Conservation (phyloP, 148 eudicot genomes). For the Tetragonia tetragonoides region DNA sequence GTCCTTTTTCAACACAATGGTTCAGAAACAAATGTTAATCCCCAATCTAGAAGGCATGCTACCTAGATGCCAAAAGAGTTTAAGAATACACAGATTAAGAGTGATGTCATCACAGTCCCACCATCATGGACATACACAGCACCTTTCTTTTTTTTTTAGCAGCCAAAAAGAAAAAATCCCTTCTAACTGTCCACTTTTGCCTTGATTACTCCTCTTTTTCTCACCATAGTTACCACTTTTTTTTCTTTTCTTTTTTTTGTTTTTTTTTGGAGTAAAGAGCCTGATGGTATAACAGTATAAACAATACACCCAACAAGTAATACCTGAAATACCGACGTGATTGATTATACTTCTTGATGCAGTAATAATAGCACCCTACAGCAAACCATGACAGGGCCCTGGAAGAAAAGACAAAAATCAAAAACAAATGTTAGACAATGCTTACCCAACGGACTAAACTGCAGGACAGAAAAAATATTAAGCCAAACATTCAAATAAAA, state of each 20-base stretch:
- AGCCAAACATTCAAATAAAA: neutral
- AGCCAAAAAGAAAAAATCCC: neutral
- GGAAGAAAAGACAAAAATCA: slow-evolving; percentile 15
- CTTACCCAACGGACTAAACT: neutral
- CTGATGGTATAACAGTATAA: neutral
- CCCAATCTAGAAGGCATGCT: neutral
- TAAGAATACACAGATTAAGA: too few relatives aligned
- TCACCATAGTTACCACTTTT: neutral
- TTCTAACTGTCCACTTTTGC: neutral
- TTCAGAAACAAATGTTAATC: neutral
- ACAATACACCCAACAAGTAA: neutral
- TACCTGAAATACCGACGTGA: slow-evolving; percentile 96
- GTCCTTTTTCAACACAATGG: neutral
- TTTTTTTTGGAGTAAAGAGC: neutral
- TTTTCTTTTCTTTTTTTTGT: neutral
- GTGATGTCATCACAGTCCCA: too few relatives aligned
- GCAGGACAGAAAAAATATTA: neutral
- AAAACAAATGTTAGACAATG: neutral
- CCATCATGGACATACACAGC: neutral
- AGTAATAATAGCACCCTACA: slow-evolving; percentile 97
- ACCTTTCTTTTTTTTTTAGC: too few relatives aligned
- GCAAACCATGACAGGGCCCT: slow-evolving; percentile 99
- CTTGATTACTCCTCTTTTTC: neutral
- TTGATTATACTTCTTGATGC: slow-evolving; percentile 89
- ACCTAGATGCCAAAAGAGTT: neutral